These are phyloP conservation scores for Dioszegia hungarica DNA, from an alignment of 768 basidiomycete genomes.

Conservation along the genomic window DNA sequence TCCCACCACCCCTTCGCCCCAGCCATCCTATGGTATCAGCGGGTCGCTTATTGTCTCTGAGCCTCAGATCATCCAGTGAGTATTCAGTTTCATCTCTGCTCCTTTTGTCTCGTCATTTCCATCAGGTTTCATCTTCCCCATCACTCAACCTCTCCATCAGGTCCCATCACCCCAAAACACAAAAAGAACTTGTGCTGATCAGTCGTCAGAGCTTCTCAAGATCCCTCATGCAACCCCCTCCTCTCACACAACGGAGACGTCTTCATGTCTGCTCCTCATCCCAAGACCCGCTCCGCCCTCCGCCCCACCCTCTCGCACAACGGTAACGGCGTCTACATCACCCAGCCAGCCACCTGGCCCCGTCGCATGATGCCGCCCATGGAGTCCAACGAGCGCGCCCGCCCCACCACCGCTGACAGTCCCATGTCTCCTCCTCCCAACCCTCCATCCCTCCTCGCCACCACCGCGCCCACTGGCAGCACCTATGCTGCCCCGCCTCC, in stretches of 20 bases:
- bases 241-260: slow-evolving; percentile 14
- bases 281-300: slow-evolving; percentile 12
- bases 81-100: background rate
- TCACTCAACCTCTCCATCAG: background rate
- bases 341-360: slow-evolving; percentile 1
- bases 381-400: slow-evolving; percentile 4
- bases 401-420: background rate
- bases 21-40: slow-evolving; percentile 25
- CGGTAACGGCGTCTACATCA: slow-evolving; percentile 2
- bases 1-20: slow-evolving; percentile 34
- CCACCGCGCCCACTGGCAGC: background rate
- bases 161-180: background rate
- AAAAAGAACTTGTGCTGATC: background rate
- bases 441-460: slow-evolving; percentile 1
- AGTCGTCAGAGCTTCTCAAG: background rate
- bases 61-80: slow-evolving; percentile 26
- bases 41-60: slow-evolving; percentile 25
- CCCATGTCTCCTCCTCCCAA: background rate
- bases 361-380: slow-evolving; percentile 6
- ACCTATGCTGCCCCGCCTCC: slow-evolving; percentile 6
- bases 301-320: slow-evolving; percentile 24
- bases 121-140: background rate
- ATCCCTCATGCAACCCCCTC: slow-evolving; percentile 9
- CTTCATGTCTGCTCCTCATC: slow-evolving; percentile 19
- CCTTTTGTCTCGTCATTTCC: background rate